phyloP scores from a whole-genome alignment of 78 protist species.

The Bodo saltans region DNA sequence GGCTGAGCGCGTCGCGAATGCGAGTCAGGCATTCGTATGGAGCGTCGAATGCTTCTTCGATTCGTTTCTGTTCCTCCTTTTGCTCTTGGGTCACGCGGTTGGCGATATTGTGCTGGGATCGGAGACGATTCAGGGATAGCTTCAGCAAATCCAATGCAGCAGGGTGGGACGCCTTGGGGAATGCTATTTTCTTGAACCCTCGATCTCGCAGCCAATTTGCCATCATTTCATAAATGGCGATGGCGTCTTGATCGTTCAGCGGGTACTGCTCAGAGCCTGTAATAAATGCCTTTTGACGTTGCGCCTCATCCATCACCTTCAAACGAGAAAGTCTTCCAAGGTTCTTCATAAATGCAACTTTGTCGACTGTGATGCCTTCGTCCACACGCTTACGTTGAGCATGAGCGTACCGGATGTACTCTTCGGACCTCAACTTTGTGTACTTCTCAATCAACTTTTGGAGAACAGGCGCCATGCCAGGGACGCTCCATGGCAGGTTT shows the following conservation, averaged over 20 bases:
- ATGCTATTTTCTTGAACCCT: conserved; percentile 93
- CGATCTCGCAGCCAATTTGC: conserved; percentile 96
- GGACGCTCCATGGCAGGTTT: conserved; percentile 99
- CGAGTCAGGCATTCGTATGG: conserved; percentile 97
- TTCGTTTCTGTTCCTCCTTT: conserved; percentile 96
- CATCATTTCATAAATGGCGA: conserved; percentile 94
- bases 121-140: conserved; percentile 95
- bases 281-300: conserved; percentile 97
- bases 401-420: conserved; percentile 98
- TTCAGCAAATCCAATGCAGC: conserved; percentile 98
- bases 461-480: conserved; percentile 96
- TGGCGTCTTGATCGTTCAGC: conserved; percentile 58
- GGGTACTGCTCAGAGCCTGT: conserved; percentile 99
- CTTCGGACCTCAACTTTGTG: conserved; percentile 98
- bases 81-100: conserved; percentile 90
- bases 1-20: conserved; percentile 95
- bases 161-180: conserved; percentile 98
- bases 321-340: conserved; percentile 98
- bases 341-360: conserved; percentile 96
- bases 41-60: conserved; percentile 99
- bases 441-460: conserved; percentile 97
- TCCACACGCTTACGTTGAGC: conserved; percentile 96
- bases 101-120: conserved; percentile 91
- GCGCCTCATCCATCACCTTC: conserved; percentile 97
- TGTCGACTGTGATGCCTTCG: conserved; percentile 98